phyloP scores from a whole-genome alignment of 371 early-diverging fungal genomes.

The Capillidium rhysosporum region DNA sequence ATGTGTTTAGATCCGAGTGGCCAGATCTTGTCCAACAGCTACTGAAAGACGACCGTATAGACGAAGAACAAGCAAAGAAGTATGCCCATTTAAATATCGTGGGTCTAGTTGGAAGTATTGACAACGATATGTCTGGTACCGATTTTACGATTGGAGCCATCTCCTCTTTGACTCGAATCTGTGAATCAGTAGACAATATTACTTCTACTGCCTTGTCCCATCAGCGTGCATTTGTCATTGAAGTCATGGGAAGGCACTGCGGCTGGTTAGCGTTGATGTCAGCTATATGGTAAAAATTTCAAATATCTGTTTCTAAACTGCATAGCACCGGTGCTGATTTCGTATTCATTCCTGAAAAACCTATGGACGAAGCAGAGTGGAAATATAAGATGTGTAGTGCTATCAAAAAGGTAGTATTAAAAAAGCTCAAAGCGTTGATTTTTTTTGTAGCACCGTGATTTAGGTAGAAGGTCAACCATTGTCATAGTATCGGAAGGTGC shows the following conservation, averaged over 20 bases:
- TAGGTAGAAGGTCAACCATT: slow-evolving; percentile 79
- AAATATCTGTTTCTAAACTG: not conserved
- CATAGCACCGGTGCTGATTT: slow-evolving; percentile 82
- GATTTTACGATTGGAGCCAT: slow-evolving; percentile 96
- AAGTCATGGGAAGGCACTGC: slow-evolving; percentile 99
- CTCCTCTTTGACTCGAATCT: slow-evolving; percentile 91
- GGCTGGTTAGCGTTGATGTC: slow-evolving; percentile 99
- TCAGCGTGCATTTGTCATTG: slow-evolving; percentile 95
- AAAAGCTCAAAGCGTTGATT: not conserved
- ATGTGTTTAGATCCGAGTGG: slow-evolving; percentile 87
- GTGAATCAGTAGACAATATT: slow-evolving; percentile 91
- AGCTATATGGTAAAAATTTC: slow-evolving; percentile 35
- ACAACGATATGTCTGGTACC: slow-evolving; percentile 94
- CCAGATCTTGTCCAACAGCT: slow-evolving; percentile 57
- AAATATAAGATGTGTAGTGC: slow-evolving; percentile 58
- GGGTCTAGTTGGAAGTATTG: slow-evolving; percentile 91
- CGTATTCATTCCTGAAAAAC: slow-evolving; percentile 94
- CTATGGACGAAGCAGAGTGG: slow-evolving; percentile 75
- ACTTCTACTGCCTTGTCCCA: slow-evolving; percentile 92
- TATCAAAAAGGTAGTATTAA: slow-evolving; percentile 12
- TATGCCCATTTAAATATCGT: slow-evolving; percentile 70
- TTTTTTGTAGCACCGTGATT: slow-evolving; percentile 33
- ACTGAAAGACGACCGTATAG: slow-evolving; percentile 28
- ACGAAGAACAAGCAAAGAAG: slow-evolving; percentile 27
- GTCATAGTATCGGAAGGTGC: slow-evolving; percentile 98